Evolutionary conservation across 148 eudicot genomes (phyloP).

Genomic region (Chenopodium album): DNA sequence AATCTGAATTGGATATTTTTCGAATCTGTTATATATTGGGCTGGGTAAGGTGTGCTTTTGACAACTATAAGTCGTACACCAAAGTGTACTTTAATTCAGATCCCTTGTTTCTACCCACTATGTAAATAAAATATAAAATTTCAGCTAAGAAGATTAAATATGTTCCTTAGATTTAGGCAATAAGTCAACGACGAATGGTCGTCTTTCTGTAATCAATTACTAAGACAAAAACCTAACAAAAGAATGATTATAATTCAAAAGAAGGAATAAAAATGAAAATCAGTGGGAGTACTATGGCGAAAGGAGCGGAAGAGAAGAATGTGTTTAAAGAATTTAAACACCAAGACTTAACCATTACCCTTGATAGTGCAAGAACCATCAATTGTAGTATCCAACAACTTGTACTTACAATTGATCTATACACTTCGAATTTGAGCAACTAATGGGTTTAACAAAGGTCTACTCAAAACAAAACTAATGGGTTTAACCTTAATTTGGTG

Average conservation of each 20-base stretch:
- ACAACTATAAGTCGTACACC: no score
- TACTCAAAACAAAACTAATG: no score
- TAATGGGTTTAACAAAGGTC: not conserved
- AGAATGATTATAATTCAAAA: not conserved
- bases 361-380: conserved; percentile 18
- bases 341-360: not conserved
- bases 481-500: not conserved
- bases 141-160: not conserved
- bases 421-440: not conserved
- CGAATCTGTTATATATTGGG: no score
- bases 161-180: not conserved
- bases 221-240: not conserved
- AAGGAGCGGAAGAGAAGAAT: not conserved
- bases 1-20: no score
- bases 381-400: not conserved
- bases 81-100: no score
- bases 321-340: not conserved
- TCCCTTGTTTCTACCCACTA: not conserved
- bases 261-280: not conserved
- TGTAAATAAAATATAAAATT: not conserved
- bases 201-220: not conserved
- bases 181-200: not conserved
- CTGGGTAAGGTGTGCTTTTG: no score
- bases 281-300: conserved; percentile 7
- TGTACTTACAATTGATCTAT: not conserved